phyloP scores from a whole-genome alignment of 768 basidiomycete genomes.

The Daedaleopsis sinensis region DNA sequence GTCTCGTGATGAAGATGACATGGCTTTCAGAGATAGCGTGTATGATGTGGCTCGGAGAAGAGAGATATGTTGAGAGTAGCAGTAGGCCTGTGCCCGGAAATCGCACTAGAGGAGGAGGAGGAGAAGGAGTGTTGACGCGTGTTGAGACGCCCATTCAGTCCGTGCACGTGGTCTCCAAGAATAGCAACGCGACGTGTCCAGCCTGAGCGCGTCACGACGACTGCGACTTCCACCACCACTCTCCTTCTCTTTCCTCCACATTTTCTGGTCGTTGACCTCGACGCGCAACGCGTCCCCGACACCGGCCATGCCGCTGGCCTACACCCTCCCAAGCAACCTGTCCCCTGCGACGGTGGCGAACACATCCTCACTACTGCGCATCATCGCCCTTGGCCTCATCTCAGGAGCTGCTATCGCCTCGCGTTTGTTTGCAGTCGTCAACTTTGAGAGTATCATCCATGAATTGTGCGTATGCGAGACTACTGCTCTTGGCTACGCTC shows the following conservation, averaged over 20 bases:
- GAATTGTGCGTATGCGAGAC: slow-evolving; percentile 88
- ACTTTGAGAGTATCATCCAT: slow-evolving; percentile 99
- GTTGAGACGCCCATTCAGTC: neutral
- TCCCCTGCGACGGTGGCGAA: slow-evolving; percentile 79
- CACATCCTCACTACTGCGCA: slow-evolving; percentile 87
- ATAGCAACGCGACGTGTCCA: slow-evolving; percentile 24
- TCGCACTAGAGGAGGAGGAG: neutral
- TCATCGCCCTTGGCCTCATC: slow-evolving; percentile 87
- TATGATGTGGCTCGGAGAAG: neutral
- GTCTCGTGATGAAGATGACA: slow-evolving; percentile 39
- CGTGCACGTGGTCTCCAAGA: slow-evolving; percentile 18
- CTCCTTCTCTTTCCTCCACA: neutral
- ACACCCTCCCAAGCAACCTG: slow-evolving; percentile 69
- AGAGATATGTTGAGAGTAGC: neutral
- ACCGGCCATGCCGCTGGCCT: slow-evolving; percentile 47
- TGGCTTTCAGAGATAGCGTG: slow-evolving; percentile 10
- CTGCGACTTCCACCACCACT: slow-evolving; percentile 3
- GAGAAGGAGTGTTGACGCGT: neutral
- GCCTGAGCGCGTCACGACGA: slow-evolving; percentile 3
- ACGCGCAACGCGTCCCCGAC: slow-evolving; percentile 16
- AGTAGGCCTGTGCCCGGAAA: too few relatives aligned
- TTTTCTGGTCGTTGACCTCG: slow-evolving; percentile 6
- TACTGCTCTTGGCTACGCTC: neutral
- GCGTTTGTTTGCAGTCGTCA: slow-evolving; percentile 94
- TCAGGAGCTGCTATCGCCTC: slow-evolving; percentile 95